A percentile compares a stretch with the other conserved stretches of the same genome.
Conservation (phyloP, 495 filamentous ascomycete genomes). For the Aspergillus baeticus region DNA sequence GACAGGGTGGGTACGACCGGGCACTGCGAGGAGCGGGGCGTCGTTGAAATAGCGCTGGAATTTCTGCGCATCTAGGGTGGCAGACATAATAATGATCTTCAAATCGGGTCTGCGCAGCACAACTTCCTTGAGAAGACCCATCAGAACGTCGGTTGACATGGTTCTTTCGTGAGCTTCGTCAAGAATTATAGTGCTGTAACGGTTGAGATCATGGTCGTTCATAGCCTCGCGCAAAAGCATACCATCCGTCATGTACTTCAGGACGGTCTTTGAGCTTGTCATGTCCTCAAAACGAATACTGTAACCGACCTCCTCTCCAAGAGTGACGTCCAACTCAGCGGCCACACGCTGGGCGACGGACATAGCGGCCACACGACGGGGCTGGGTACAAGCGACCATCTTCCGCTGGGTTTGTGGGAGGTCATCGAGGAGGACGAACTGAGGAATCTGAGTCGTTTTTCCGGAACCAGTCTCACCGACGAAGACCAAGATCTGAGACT, state of each 20-base stretch:
- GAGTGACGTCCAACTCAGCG: slow-evolving; percentile 88
- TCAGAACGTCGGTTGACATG: slow-evolving; percentile 90
- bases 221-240: slow-evolving; percentile 98
- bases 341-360: slow-evolving; percentile 98
- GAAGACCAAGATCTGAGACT: slow-evolving; percentile 93
- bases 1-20: slow-evolving; percentile 92
- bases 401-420: slow-evolving; percentile 80
- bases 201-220: slow-evolving; percentile 86
- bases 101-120: slow-evolving; percentile 75
- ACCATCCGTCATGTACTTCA: slow-evolving; percentile 99
- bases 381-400: slow-evolving; percentile 96
- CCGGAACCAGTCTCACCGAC: slow-evolving; percentile 99
- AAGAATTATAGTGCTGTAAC: slow-evolving; percentile 97
- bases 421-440: slow-evolving; percentile 97
- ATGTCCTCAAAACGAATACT: slow-evolving; percentile 98
- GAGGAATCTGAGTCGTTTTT: slow-evolving; percentile 98
- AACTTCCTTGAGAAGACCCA: slow-evolving; percentile 91
- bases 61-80: slow-evolving; percentile 93
- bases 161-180: slow-evolving; percentile 98
- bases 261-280: slow-evolving; percentile 82
- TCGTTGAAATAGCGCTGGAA: slow-evolving; percentile 98
- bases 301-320: slow-evolving; percentile 97
- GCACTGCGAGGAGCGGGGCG: slow-evolving; percentile 89
- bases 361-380: slow-evolving; percentile 97
- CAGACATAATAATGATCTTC: slow-evolving; percentile 98